A percentile compares a stretch with the other conserved stretches of the same genome.
phyloP scores from a whole-genome alignment of 2,329 filamentous ascomycete genomes.

The Colletotrichum nymphaeae region DNA sequence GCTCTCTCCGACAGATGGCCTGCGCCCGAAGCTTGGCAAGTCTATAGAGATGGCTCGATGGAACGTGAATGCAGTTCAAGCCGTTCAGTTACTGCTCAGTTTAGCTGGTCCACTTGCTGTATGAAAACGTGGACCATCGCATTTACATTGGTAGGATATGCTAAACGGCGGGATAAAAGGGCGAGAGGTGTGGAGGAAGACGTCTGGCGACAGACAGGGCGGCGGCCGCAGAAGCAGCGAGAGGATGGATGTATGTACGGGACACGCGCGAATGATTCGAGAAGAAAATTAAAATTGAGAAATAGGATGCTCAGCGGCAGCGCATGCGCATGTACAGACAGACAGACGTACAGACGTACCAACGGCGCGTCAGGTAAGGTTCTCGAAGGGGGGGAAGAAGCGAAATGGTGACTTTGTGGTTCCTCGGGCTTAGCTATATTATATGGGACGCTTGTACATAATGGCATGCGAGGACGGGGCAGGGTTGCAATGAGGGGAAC shows the following conservation, averaged over 20 bases:
- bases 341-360: slow-evolving; percentile 6
- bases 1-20: slow-evolving; percentile 42
- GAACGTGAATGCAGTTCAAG: slow-evolving; percentile 43
- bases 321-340: slow-evolving; percentile 6
- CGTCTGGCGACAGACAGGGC: slow-evolving; percentile 26
- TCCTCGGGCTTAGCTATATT: slow-evolving; percentile 29
- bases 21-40: slow-evolving; percentile 48
- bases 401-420: slow-evolving; percentile 27
- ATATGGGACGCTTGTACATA: slow-evolving; percentile 36
- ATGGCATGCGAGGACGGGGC: slow-evolving; percentile 28
- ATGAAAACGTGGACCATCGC: slow-evolving; percentile 54
- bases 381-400: slow-evolving; percentile 33
- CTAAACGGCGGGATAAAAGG: slow-evolving; percentile 49
- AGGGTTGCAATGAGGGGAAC: slow-evolving; percentile 34
- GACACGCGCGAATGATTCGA: background rate
- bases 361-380: slow-evolving; percentile 12
- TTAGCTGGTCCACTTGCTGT: slow-evolving; percentile 43
- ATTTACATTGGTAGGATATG: slow-evolving; percentile 56
- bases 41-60: slow-evolving; percentile 48
- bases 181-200: slow-evolving; percentile 37
- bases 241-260: slow-evolving; percentile 4
- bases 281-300: background rate
- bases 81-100: slow-evolving; percentile 49
- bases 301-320: background rate
- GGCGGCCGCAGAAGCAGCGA: background rate